A percentile compares a stretch with the other conserved stretches of the same genome.
These are phyloP conservation scores for Colletotrichum sp. DNA, from an alignment of 2,329 filamentous ascomycete species.

Conservation along the genomic window DNA sequence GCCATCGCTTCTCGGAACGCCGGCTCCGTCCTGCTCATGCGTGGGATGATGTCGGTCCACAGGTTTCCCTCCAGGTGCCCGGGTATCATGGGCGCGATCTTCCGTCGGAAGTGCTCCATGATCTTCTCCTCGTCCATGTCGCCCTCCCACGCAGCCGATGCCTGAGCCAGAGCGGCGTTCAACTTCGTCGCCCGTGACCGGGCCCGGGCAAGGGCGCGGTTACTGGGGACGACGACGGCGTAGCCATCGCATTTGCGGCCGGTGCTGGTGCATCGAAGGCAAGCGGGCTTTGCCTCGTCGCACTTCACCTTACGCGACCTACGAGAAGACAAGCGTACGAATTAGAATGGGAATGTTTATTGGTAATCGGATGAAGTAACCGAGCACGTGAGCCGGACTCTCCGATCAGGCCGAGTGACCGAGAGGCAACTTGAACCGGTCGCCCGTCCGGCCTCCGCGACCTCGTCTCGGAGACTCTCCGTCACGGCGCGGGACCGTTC, in stretches of 20 bases:
- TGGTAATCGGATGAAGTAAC: background rate
- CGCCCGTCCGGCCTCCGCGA: background rate
- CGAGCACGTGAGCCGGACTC: background rate
- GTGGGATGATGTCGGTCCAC: conserved; percentile 50
- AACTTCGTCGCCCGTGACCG: conserved; percentile 17
- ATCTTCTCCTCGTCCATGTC: conserved; percentile 25
- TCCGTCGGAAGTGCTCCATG: conserved; percentile 37
- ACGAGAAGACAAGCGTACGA: background rate
- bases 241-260: conserved; percentile 64
- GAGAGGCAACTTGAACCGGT: background rate
- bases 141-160: conserved; percentile 1
- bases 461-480: background rate
- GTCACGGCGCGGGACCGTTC: background rate
- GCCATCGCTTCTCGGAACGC: conserved; percentile 55
- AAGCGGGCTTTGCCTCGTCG: conserved; percentile 58
- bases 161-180: conserved; percentile 7
- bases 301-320: conserved; percentile 63
- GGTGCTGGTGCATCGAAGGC: conserved; percentile 57
- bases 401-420: background rate
- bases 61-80: conserved; percentile 46
- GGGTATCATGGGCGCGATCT: conserved; percentile 40
- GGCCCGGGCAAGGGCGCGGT: conserved; percentile 12
- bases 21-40: conserved; percentile 47
- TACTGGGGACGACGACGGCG: conserved; percentile 16
- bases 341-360: background rate